phyloP scores from a whole-genome alignment of 2,329 filamentous ascomycete genomes.

The Xylaria sp. region DNA sequence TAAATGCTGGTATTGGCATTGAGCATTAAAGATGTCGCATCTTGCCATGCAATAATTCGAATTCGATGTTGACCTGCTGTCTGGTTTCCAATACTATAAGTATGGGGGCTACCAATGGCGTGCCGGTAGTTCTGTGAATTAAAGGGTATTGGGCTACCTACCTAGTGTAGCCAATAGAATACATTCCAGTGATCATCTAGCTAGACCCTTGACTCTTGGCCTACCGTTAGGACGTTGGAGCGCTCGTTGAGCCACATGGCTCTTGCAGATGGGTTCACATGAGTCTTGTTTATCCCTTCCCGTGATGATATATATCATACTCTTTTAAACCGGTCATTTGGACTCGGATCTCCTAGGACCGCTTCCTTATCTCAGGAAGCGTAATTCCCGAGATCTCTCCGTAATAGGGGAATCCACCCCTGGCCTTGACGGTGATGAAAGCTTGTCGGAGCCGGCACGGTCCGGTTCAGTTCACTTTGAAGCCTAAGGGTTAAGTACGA shows the following conservation, averaged over 20 bases:
- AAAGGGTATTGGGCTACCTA: background rate
- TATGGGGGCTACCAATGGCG: background rate
- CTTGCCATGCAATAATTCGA: background rate
- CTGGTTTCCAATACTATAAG: background rate
- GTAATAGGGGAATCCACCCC: too few relatives aligned
- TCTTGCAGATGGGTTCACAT: background rate
- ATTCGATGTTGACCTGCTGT: background rate
- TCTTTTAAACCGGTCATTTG: background rate
- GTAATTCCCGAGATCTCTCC: background rate
- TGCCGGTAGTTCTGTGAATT: background rate
- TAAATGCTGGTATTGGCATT: background rate
- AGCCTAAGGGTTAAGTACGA: background rate
- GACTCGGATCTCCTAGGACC: background rate
- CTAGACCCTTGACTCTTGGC: slow-evolving; percentile 10
- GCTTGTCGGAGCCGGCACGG: background rate
- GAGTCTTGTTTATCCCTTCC: background rate
- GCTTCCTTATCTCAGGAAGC: background rate
- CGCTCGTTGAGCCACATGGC: background rate
- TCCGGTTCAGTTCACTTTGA: background rate
- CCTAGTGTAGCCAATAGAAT: background rate
- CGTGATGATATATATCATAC: background rate
- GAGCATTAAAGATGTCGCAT: background rate
- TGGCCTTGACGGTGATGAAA: background rate
- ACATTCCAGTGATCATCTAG: background rate
- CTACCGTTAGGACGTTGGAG: background rate